A percentile compares a stretch with the other conserved stretches of the same genome.
Conservation (phyloP, 1,139 yeast species). For the Magnusiomyces magnusii region DNA sequence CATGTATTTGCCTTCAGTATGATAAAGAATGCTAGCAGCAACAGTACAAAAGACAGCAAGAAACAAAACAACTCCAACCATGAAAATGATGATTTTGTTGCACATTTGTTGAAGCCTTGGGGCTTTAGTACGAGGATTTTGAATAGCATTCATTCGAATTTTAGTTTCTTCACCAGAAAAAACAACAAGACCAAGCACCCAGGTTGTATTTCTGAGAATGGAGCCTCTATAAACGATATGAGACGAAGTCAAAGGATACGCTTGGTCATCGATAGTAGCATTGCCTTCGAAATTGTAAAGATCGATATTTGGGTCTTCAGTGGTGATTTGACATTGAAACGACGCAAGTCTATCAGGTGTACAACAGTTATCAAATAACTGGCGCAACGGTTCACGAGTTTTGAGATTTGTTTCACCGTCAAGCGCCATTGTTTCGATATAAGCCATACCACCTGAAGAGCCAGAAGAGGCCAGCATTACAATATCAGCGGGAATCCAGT, state of each 20-base stretch:
- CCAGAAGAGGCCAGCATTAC: constrained; percentile 54
- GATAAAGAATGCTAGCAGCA: constrained; percentile 57
- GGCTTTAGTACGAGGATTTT: constrained; percentile 83
- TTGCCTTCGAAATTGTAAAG: constrained; percentile 89
- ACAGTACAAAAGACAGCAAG: constrained; percentile 75
- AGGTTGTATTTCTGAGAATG: constrained; percentile 70
- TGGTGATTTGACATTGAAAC: constrained; percentile 44
- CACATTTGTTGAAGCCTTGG: constrained; percentile 83
- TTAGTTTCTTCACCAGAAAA: constrained; percentile 96
- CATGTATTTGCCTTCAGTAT: constrained; percentile 36
- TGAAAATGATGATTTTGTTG: constrained; percentile 73
- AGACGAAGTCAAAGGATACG: constrained; percentile 64
- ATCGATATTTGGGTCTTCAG: constrained; percentile 89
- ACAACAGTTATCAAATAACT: constrained; percentile 44
- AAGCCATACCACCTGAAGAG: constrained; percentile 63
- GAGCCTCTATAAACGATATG: constrained; percentile 86
- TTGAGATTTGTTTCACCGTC: constrained; percentile 96
- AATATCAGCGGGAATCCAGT: constrained; percentile 92
- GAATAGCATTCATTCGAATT: constrained; percentile 89
- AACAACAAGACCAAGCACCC: constrained; percentile 68
- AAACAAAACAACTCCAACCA: constrained; percentile 73
- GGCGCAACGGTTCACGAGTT: constrained; percentile 59
- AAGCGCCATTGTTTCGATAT: constrained; percentile 91
- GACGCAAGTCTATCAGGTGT: constrained; percentile 47
- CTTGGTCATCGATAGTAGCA: constrained; percentile 32